Evolutionary conservation across 768 basidiomycete genomes (phyloP).

Genomic region (Multifurca ochricompacta): DNA sequence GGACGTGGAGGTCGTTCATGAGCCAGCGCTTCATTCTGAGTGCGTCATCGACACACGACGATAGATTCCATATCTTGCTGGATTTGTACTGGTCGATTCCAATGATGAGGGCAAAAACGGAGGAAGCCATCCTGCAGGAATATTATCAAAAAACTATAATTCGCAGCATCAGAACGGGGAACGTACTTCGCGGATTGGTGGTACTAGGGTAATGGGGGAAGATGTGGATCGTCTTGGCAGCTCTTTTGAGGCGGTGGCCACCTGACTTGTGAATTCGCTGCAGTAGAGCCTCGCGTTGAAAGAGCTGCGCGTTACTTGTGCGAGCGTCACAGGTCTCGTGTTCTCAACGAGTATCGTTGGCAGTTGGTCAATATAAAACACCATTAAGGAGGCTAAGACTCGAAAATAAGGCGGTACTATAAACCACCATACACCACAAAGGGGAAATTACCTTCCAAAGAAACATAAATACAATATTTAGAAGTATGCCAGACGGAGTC

Average conservation of each 20-base stretch:
- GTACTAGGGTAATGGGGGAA: neutral
- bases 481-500: neutral
- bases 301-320: neutral
- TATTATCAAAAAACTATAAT: neutral
- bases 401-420: neutral
- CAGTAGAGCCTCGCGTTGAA: neutral
- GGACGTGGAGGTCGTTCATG: conserved; percentile 46
- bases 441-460: conserved; percentile 2
- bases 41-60: conserved; percentile 59
- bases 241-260: conserved; percentile 8
- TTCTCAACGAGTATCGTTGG: conserved; percentile 8
- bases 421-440: conserved; percentile 8
- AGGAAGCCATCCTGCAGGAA: conserved; percentile 31
- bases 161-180: neutral
- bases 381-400: neutral
- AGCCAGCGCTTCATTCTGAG: conserved; percentile 52
- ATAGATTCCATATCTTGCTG: conserved; percentile 50
- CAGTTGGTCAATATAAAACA: conserved; percentile 1
- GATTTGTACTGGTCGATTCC: conserved; percentile 67
- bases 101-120: conserved; percentile 57
- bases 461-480: neutral
- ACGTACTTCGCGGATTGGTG: conserved; percentile 1
- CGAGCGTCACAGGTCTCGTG: conserved; percentile 10
- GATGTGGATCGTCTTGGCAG: neutral
- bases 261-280: neutral